Evolutionary conservation across 345 rosid genomes (phyloP), one percentile per base, ranked within the genome.

Genomic region (Bretschneidera sinensis): DNA sequence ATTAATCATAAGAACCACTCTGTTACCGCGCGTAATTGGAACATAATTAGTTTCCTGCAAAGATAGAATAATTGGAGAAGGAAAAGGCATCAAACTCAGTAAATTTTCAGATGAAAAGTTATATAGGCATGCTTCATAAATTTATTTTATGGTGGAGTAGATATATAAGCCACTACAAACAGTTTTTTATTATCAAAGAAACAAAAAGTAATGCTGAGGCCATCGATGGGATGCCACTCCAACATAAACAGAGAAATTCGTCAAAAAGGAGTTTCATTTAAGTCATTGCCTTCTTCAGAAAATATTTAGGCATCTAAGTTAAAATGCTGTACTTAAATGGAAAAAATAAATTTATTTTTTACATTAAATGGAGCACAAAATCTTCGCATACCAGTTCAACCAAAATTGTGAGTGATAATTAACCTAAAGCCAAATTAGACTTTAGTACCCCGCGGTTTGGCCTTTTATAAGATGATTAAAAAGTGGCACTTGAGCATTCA

Each of bases 1-100:
- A 24, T 94, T 94, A 55, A 94, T 76, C 95, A 94, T 83, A 78
- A 94, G 92, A 69, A 87, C 90, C 86, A 94, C 99, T 69, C 87
- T 68, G 72, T 71, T 85, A 56, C 99, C 99, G 21, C 91, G 83
- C 20, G 92, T 84, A 57, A 94, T 94, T 31, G 97, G 96, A 70
- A 94, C 95, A 74, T 94, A 94, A 67, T 79, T 87, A 66, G 85
- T 89, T 77, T 90, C 99, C 99, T 94, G 87, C 79, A 81, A 66
- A 73, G 57, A 72, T 71, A 33, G 17, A 71, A 52, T 47, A 61
- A 62, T n/a, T 43, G 35, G 34, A 50, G 16, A 39, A 5, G 4
- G 56, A 45, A 19, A 71, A 49, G 31, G 47, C 47, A 53, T 60
- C 48, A 33, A 55, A 9, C 17, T 2, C 52, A 48, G 13, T 48